Conservation (phyloP, 2,329 filamentous ascomycete species). For the Colletotrichum limetticola region DNA sequence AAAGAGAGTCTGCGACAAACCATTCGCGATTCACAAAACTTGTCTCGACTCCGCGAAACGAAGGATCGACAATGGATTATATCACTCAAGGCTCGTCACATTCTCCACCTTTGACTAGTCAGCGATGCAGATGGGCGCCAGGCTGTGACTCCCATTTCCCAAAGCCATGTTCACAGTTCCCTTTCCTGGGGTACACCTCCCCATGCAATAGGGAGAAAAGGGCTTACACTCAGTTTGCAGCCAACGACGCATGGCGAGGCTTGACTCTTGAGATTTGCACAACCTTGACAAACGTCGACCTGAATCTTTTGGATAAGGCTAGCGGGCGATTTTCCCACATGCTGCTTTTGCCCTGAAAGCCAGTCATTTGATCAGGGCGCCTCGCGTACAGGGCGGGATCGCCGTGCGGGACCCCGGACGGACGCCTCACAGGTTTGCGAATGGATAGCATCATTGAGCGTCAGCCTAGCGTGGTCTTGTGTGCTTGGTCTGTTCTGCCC, state of each 20-base stretch:
- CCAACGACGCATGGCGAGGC: neutral
- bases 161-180: neutral
- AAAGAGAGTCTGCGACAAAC: neutral
- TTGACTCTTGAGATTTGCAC: neutral
- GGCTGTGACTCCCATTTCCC: neutral
- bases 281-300: neutral
- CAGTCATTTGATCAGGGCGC: slow-evolving; percentile 15
- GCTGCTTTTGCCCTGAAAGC: neutral
- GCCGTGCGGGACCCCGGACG: neutral
- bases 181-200: neutral
- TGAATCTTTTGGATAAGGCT: neutral
- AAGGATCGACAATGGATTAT: neutral
- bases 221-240: neutral
- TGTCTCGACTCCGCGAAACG: neutral
- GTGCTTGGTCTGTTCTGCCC: neutral
- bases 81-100: neutral
- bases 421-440: slow-evolving; percentile 22
- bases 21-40: neutral
- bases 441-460: slow-evolving; percentile 27
- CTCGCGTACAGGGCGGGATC: slow-evolving; percentile 3
- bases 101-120: neutral
- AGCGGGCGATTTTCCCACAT: neutral
- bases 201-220: too few species aligned
- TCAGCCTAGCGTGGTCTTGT: slow-evolving; percentile 1
- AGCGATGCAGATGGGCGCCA: neutral